Base-by-base conservation (phyloP, 805 yeast species). In the Saccharomycopsis sp. region DNA sequence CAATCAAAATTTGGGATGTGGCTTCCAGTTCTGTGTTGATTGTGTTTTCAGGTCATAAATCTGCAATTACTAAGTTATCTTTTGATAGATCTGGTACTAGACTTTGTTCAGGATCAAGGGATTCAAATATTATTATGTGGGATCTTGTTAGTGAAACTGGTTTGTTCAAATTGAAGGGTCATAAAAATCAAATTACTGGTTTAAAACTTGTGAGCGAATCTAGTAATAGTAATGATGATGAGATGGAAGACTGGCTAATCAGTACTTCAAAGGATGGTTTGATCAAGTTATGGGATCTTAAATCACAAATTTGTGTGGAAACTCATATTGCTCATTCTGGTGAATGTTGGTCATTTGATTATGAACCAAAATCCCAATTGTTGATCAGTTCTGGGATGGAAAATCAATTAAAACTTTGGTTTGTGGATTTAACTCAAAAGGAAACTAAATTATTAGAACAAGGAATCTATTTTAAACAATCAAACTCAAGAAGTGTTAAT, bases 131-230 rank as follows among this genome's bases (percentile, higher is more conserved):
- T 26, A 80, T 92, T 47, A 68, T 87, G 50, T 92, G 99, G 99
- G 99, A 92, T 63, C 70, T 92, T 41, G 88, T 92, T 13, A 82
- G 85, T 8, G 99, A 92, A 64, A 76, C 73, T 21, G 99, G 99
- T 10, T 61, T 89, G 26, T 83, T 74, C 63, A 80, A 89, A 52
- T 68, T 92, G 45, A 75, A 83, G 56, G 87, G 96, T 4, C 98
- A 92, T 58, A 79, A 82, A 56, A 89, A 86, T 50, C 83, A 79
- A 50, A 80, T 92, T 49, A 88, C 95, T 1, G 94, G 94, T 0
- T 51, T 86, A 31, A 59, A 66, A 47, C 71, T 79, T 37, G 50
- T 76, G 28, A 55, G 64, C 23, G 60, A 56, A 17, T 57, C 56
- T 17, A 51, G 48, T 34, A 43, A 48, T 19, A 55, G 51, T 15